phyloP scores from a whole-genome alignment of 2,329 filamentous ascomycete species.

The Calcarisporium arbuscula region DNA sequence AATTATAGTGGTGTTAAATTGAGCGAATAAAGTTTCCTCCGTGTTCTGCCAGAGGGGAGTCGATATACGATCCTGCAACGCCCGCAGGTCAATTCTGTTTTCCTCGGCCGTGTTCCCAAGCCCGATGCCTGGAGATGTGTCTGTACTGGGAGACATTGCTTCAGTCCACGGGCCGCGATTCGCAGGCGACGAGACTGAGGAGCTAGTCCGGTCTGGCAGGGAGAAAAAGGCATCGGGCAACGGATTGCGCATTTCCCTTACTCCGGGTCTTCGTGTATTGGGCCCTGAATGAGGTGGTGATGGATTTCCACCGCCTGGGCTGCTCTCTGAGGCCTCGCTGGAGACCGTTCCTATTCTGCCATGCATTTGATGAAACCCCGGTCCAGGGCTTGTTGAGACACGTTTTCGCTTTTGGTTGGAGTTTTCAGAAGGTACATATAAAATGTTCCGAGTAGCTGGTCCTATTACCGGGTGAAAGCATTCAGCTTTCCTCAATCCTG shows the following conservation, averaged over 20 bases:
- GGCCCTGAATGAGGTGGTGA: conserved; percentile 1
- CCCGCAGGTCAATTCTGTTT: conserved; percentile 26
- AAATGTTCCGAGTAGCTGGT: conserved; percentile 24
- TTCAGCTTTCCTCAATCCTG: conserved; percentile 13
- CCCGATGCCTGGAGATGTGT: conserved; percentile 22
- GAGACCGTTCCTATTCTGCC: not conserved
- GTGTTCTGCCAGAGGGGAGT: conserved; percentile 24
- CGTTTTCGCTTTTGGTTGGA: conserved; percentile 26
- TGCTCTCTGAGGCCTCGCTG: not conserved
- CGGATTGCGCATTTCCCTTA: conserved; percentile 1
- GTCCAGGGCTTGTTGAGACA: conserved; percentile 18
- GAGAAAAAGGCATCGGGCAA: conserved; percentile 6
- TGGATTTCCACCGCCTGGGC: not conserved
- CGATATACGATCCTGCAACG: conserved; percentile 24
- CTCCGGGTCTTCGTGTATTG: conserved; percentile 2
- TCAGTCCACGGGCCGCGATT: conserved; percentile 15
- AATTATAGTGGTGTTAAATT: no score
- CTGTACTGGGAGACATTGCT: conserved; percentile 20
- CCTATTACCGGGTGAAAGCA: conserved; percentile 28
- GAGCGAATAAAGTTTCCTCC: conserved; percentile 22
- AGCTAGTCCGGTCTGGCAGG: conserved; percentile 26
- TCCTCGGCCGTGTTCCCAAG: conserved; percentile 31
- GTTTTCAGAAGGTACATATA: conserved; percentile 9
- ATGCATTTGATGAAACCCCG: conserved; percentile 9
- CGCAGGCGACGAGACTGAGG: conserved; percentile 25